Evolutionary conservation across 2,329 filamentous ascomycete genomes (phyloP).

Genomic region (Colletotrichum incanum): DNA sequence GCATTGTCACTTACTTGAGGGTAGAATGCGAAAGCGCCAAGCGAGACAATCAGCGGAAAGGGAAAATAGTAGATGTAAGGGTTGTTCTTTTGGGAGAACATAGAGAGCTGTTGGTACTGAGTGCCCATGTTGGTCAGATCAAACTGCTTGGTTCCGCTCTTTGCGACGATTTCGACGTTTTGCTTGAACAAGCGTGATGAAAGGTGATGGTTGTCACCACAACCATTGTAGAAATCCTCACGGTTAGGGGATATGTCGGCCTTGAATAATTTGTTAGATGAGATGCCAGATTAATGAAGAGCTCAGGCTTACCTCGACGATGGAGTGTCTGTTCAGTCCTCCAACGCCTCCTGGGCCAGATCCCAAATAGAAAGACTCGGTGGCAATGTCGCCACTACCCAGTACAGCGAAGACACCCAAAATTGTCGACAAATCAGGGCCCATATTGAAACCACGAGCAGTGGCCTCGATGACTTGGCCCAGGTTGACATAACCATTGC

Average conservation of each 20-base stretch:
- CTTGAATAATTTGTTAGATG: neutral
- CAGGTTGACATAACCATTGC: constrained; percentile 51
- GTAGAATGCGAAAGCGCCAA: constrained; percentile 34
- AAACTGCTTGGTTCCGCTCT: constrained; percentile 29
- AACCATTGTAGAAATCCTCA: constrained; percentile 37
- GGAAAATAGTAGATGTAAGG: constrained; percentile 39
- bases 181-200: constrained; percentile 39
- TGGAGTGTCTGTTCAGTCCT: constrained; percentile 37
- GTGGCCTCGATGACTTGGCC: constrained; percentile 35
- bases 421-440: constrained; percentile 10
- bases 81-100: constrained; percentile 36
- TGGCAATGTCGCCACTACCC: constrained; percentile 13
- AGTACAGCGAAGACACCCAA: constrained; percentile 30
- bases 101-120: constrained; percentile 33
- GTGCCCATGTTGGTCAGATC: constrained; percentile 35
- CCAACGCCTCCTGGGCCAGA: constrained; percentile 29
- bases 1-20: constrained; percentile 11
- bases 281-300: neutral
- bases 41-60: constrained; percentile 30
- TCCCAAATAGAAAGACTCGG: constrained; percentile 32
- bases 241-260: constrained; percentile 35
- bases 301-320: constrained; percentile 26
- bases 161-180: constrained; percentile 35
- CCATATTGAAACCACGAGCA: constrained; percentile 38
- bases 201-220: constrained; percentile 34